phyloP scores from a whole-genome alignment of 1,284 basidiomycete species.

The Bjerkandera adusta region DNA sequence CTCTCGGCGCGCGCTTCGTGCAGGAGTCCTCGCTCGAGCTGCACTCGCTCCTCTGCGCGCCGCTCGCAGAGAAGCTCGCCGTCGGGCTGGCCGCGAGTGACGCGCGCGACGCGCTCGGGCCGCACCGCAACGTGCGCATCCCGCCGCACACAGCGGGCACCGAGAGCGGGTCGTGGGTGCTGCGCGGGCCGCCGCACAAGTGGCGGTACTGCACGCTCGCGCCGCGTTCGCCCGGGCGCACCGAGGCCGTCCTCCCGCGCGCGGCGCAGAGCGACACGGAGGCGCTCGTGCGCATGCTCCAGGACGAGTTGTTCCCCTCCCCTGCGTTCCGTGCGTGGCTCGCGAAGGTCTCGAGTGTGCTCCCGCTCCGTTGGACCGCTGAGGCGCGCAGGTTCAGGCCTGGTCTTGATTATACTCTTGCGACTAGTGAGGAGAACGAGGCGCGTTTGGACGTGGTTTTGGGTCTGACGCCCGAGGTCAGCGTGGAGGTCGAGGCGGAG shows the following conservation, averaged over 20 bases:
- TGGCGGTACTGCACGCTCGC: slow-evolving; percentile 83
- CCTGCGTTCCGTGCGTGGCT: slow-evolving; percentile 91
- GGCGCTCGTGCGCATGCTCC: slow-evolving; percentile 61
- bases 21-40: slow-evolving; percentile 89
- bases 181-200: slow-evolving; percentile 91
- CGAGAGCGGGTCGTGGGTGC: slow-evolving; percentile 48
- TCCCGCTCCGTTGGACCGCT: slow-evolving; percentile 72
- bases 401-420: slow-evolving; percentile 94
- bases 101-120: slow-evolving; percentile 62
- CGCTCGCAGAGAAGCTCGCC: slow-evolving; percentile 70
- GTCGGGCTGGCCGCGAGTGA: slow-evolving; percentile 66
- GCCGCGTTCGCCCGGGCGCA: slow-evolving; percentile 16
- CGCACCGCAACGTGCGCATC: slow-evolving; percentile 46
- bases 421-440: slow-evolving; percentile 84
- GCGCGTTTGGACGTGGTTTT: slow-evolving; percentile 86
- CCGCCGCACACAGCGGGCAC: slow-evolving; percentile 65
- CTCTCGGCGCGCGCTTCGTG: slow-evolving; percentile 81
- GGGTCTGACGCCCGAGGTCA: slow-evolving; percentile 81
- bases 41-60: slow-evolving; percentile 77
- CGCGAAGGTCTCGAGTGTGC: slow-evolving; percentile 73
- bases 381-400: slow-evolving; percentile 90
- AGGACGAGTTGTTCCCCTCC: slow-evolving; percentile 78
- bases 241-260: slow-evolving; percentile 42
- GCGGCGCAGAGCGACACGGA: slow-evolving; percentile 51
- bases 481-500: slow-evolving; percentile 35